These are phyloP conservation scores for Diaporthe helianthi DNA, from an alignment of 2,329 filamentous ascomycete genomes.

Conservation along the genomic window DNA sequence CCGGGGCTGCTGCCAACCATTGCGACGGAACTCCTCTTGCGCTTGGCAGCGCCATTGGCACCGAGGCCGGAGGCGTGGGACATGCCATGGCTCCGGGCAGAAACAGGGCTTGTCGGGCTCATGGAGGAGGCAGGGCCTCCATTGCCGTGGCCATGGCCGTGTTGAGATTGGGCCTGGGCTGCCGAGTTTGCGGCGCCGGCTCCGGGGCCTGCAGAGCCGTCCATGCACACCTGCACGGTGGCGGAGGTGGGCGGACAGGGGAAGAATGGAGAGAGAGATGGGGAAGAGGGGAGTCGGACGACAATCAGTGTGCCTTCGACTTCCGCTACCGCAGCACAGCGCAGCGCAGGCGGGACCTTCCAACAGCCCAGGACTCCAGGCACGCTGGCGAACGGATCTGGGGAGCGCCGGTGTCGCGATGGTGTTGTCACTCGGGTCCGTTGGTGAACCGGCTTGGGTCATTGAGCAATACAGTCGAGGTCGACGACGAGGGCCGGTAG, in stretches of 20 bases:
- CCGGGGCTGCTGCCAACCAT: slow-evolving; percentile 64
- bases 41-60: slow-evolving; percentile 57
- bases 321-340: slow-evolving; percentile 20
- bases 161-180: slow-evolving; percentile 27
- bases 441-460: slow-evolving; percentile 24
- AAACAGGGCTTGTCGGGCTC: slow-evolving; percentile 63
- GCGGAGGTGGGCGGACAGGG: slow-evolving; percentile 8
- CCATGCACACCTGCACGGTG: slow-evolving; percentile 41
- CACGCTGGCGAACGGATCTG: slow-evolving; percentile 30
- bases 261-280: slow-evolving; percentile 8
- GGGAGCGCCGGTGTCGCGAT: slow-evolving; percentile 35
- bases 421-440: slow-evolving; percentile 30
- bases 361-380: slow-evolving; percentile 19
- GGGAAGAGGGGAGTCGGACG: background rate
- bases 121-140: slow-evolving; percentile 38
- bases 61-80: slow-evolving; percentile 35
- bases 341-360: slow-evolving; percentile 27
- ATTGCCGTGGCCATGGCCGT: slow-evolving; percentile 20
- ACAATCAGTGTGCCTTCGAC: too few species aligned
- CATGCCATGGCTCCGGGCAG: slow-evolving; percentile 49
- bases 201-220: slow-evolving; percentile 45
- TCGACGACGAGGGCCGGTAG: slow-evolving; percentile 29
- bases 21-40: slow-evolving; percentile 62
- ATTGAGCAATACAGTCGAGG: slow-evolving; percentile 30
- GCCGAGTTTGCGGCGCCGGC: slow-evolving; percentile 41